Evolutionary conservation across 192 early-diverging fungal genomes (phyloP), one percentile per base, ranked within the genome.

Genomic region (Paraglomus brasilianum): DNA sequence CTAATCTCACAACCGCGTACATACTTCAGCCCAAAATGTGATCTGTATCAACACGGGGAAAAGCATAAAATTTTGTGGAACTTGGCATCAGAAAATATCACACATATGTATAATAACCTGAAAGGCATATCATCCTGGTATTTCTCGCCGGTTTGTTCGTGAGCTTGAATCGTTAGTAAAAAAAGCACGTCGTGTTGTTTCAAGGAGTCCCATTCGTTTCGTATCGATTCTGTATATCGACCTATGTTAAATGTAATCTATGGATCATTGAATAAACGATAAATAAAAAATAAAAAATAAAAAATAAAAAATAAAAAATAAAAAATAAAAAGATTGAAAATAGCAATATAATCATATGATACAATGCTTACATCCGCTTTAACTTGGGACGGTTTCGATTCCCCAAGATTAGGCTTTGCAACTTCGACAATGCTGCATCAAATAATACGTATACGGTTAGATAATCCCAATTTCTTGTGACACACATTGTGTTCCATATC

Each of bases 131-230:
- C 80, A 64, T 80, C 85, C 8, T 78, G 71, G 55, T 76, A 81
- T n/a, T 71, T 51, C 42, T 72, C 69, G 8, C 71, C 71, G 13
- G 78, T 81, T 8, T 74, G 63, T 15, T 85, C 82, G 36, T 81
- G 72, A 4, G 82, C 82, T 70, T 88, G 74, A 21, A 95, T 85
- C 4, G 86, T 80, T 21, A 96, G 59, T 52, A 99, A 73, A 72
- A 98, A 92, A 39, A 99, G 74, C n/a, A 94, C 87, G 73, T 98
- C 96, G 48, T 88, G 90, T n/a, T 84, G 83, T 5, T 87, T 80
- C 21, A 98, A 77, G 22, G 82, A 72, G 69, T 95, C 93, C 98
- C 98, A 99, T 78, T 98, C 95, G 14, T 71, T 75, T 13, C 83
- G 83, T 39, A 97, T 88, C 0, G 86, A 82, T 19, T 92, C 87